A percentile compares a stretch with the other conserved stretches of the same genome.
Evolutionary conservation across 2,329 filamentous ascomycete genomes (phyloP).

Genomic region (Ceratocystis lukuohia): DNA sequence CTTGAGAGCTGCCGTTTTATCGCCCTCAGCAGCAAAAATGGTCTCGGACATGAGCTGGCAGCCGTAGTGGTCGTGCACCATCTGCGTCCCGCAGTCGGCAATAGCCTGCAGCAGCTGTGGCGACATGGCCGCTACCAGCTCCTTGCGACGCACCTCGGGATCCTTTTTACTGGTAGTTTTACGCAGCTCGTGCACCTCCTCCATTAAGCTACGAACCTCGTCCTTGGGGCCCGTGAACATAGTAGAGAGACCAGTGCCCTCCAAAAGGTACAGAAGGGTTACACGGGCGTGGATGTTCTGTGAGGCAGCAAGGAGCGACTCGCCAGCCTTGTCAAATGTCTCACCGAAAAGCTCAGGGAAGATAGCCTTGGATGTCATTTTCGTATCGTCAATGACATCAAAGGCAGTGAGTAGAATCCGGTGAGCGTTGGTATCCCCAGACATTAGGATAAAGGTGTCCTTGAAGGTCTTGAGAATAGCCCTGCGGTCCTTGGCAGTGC

Average conservation of each 20-base stretch:
- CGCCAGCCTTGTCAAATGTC: constrained; percentile 45
- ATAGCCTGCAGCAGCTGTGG: constrained; percentile 64
- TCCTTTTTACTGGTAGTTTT: constrained; percentile 88
- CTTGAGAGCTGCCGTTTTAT: constrained; percentile 60
- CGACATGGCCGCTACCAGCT: constrained; percentile 62
- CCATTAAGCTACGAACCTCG: constrained; percentile 42
- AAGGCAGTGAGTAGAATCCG: constrained; percentile 71
- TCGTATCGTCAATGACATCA: constrained; percentile 90
- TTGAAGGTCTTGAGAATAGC: constrained; percentile 79
- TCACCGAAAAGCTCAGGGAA: constrained; percentile 76
- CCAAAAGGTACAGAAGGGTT: constrained; percentile 70
- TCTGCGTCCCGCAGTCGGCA: constrained; percentile 48
- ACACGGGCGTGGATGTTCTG: constrained; percentile 53
- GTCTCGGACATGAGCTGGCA: constrained; percentile 77
- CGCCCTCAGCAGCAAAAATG: constrained; percentile 59
- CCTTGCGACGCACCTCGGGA: constrained; percentile 56
- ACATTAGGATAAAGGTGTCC: constrained; percentile 75
- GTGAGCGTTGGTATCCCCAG: constrained; percentile 65
- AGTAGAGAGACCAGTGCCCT: constrained; percentile 49
- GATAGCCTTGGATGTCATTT: constrained; percentile 71
- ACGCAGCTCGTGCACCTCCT: constrained; percentile 66
- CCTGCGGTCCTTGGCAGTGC: constrained; percentile 85
- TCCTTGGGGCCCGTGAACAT: constrained; percentile 50
- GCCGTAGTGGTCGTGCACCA: constrained; percentile 66
- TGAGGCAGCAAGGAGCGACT: constrained; percentile 50